Base-by-base conservation (phyloP, 345 rosid genomes). In the Murraya paniculata region DNA sequence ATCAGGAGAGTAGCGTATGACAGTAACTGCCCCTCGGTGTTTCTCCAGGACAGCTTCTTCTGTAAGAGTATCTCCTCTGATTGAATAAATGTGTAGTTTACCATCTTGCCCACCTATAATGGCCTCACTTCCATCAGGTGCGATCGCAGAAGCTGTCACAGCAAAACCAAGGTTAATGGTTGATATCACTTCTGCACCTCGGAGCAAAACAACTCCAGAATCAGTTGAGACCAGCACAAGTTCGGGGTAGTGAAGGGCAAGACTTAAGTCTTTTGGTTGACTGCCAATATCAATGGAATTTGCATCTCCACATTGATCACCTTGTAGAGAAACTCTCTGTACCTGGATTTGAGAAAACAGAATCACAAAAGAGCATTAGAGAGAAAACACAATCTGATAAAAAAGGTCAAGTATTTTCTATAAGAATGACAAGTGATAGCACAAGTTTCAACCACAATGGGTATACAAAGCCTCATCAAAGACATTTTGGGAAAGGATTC, bases 101-200 rank as follows among this genome's bases (percentile, higher is more conserved):
- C 99, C 98, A 19, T 93, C 93, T 78, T 93, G 89, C 38, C 90
- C 88, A 16, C 99, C 99, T 66, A 95, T 78, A 48, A 95, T 84
- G 77, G 94, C 97, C 91, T 95, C 99, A 14, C 78, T 85, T 84
- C 98, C 99, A 88, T 95, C 93, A 65, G 98, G 99, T 79, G 95
- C 77, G 76, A 95, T 74, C 5, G 91, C 93, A 71, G 91, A 90
- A 72, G 99, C 95, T 45, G 98, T 92, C 71, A 89, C 95, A 48
- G 85, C 60, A 86, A 93, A 95, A 64, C 94, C 95, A 72, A 95
- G 94, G 85, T 86, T 82, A 69, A 90, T 76, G 75, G 90, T 91
- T 81, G 95, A 92, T 57, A 91, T 86, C 56, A 92, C 87, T 83
- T 88, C 88, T 71, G 91, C 81, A 77, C 91, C 91, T 55, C 81